Evolutionary conservation across 352 stramenopile species (phyloP).

Genomic region (Globisporangium radiosum): DNA sequence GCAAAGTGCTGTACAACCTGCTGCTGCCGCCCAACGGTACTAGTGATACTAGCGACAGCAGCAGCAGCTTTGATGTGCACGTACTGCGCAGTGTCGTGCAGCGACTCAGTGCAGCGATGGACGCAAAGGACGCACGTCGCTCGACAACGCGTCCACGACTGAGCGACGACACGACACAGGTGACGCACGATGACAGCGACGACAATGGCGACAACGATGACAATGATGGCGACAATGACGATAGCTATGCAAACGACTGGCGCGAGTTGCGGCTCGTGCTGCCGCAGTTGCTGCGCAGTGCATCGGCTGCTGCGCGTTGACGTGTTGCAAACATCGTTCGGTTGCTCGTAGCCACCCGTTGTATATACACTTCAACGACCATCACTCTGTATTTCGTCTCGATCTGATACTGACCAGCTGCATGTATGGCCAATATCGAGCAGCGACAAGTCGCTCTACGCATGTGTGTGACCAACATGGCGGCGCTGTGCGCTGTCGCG

Average conservation of each 20-base stretch:
- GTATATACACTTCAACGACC: no score
- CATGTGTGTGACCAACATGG: neutral
- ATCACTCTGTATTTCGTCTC: no score
- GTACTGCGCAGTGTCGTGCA: slow-evolving; percentile 23
- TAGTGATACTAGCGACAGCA: neutral
- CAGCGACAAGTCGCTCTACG: neutral
- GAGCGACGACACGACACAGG: neutral
- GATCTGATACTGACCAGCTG: no score
- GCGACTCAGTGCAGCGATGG: slow-evolving; percentile 21
- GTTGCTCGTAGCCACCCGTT: no score
- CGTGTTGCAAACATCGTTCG: no score
- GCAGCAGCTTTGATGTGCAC: slow-evolving; percentile 5
- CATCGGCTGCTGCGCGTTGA: slow-evolving; percentile 1
- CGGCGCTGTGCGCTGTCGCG: neutral
- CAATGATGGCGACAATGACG: slow-evolving; percentile 20
- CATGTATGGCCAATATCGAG: no score
- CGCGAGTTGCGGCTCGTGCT: slow-evolving; percentile 40
- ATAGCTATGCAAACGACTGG: slow-evolving; percentile 13
- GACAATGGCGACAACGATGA: slow-evolving; percentile 3
- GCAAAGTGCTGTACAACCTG: slow-evolving; percentile 85
- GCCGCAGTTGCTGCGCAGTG: slow-evolving; percentile 29
- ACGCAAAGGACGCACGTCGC: slow-evolving; percentile 1
- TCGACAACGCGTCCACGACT: neutral
- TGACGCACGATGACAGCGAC: neutral
- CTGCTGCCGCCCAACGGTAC: slow-evolving; percentile 16